These are phyloP conservation scores for Chaetomium sp. DNA, from an alignment of 2,329 filamentous ascomycete species.

Conservation along the genomic window DNA sequence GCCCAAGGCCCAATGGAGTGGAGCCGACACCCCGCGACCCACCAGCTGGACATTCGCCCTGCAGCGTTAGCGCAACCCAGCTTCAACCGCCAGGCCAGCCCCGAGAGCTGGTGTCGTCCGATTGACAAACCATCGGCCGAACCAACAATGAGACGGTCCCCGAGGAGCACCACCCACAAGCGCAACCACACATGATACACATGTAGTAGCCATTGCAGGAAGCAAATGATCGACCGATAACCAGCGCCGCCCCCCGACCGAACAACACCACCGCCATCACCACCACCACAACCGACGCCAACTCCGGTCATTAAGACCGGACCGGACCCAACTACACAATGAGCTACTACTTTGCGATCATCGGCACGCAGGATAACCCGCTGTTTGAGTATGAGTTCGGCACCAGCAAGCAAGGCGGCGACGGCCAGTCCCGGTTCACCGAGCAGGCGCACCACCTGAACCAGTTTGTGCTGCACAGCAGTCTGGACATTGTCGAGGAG, in stretches of 20 bases:
- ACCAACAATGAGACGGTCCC: slow-evolving; percentile 4
- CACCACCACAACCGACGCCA: not conserved
- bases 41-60: slow-evolving; percentile 19
- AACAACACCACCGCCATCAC: not conserved
- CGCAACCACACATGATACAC: not conserved
- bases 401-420: slow-evolving; percentile 92
- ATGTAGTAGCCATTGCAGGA: not conserved
- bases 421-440: slow-evolving; percentile 85
- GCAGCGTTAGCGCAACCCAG: slow-evolving; percentile 24
- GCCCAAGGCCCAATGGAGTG: slow-evolving; percentile 4
- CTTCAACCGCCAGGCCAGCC: slow-evolving; percentile 6
- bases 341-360: slow-evolving; percentile 98
- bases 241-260: not conserved
- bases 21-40: slow-evolving; percentile 25
- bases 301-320: not conserved
- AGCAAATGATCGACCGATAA: slow-evolving; percentile 38
- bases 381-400: slow-evolving; percentile 97
- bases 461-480: slow-evolving; percentile 95
- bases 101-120: not conserved
- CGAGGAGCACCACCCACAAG: not conserved
- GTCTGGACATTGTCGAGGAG: slow-evolving; percentile 93
- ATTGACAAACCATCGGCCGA: slow-evolving; percentile 1
- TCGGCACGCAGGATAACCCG: slow-evolving; percentile 93
- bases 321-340: slow-evolving; percentile 54
- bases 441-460: slow-evolving; percentile 91